Evolutionary conservation across 2,329 filamentous ascomycete genomes (phyloP).

Genomic region (Fusarium sp.): DNA sequence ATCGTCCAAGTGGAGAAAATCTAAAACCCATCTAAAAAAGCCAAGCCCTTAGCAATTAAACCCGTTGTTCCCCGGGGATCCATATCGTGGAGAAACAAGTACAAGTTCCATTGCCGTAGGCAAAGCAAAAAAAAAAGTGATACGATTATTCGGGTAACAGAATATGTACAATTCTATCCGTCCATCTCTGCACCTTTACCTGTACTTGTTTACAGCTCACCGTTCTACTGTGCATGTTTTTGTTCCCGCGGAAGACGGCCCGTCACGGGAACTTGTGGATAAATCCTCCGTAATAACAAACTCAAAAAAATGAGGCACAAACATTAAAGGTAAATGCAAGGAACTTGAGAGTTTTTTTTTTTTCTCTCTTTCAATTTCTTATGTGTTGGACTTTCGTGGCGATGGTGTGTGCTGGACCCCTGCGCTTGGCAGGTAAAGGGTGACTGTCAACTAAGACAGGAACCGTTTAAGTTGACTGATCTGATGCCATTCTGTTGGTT

Average conservation of each 20-base stretch:
- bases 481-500: neutral
- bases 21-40: constrained; percentile 4
- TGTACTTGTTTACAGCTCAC: no score
- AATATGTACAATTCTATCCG: neutral
- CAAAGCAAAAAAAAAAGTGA: neutral
- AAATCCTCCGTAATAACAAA: neutral
- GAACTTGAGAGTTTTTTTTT: neutral
- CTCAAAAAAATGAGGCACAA: neutral
- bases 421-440: neutral
- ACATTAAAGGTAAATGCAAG: neutral
- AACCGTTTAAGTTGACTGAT: neutral
- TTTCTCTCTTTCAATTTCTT: neutral
- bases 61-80: constrained; percentile 24
- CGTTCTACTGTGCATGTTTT: neutral
- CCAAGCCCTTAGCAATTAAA: constrained; percentile 22
- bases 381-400: neutral
- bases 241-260: neutral
- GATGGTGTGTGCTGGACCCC: neutral
- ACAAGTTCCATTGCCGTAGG: neutral
- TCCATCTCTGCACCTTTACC: no score
- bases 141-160: neutral
- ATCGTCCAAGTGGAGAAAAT: neutral
- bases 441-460: neutral
- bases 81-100: constrained; percentile 10
- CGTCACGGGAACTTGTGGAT: constrained; percentile 4